These are phyloP conservation scores for Nemania diffusa DNA, from an alignment of 2,329 filamentous ascomycete genomes.

Conservation along the genomic window DNA sequence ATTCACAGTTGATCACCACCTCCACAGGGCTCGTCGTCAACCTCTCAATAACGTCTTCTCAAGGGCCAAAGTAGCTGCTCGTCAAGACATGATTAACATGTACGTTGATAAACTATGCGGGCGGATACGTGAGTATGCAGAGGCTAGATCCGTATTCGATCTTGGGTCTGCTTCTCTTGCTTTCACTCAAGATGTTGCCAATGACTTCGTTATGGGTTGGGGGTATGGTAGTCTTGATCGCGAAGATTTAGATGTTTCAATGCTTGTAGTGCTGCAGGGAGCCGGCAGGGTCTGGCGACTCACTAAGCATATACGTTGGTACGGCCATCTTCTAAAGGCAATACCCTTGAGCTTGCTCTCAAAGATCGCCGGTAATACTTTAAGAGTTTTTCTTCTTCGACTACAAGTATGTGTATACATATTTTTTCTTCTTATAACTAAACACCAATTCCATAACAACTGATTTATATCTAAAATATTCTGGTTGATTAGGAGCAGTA, in stretches of 20 bases:
- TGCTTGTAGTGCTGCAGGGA: slow-evolving; percentile 3
- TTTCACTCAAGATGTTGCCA: slow-evolving; percentile 23
- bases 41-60: slow-evolving; percentile 6
- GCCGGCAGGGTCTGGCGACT: slow-evolving; percentile 16
- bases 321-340: slow-evolving; percentile 16
- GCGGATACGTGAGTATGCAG: slow-evolving; percentile 4
- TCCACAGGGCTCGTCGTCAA: slow-evolving; percentile 17
- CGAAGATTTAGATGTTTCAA: slow-evolving; percentile 18
- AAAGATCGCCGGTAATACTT: neutral
- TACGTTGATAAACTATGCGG: slow-evolving; percentile 4
- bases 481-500: slow-evolving; percentile 3
- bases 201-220: slow-evolving; percentile 12
- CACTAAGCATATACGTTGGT: slow-evolving; percentile 25
- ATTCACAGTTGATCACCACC: slow-evolving; percentile 18
- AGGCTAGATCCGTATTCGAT: neutral
- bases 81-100: slow-evolving; percentile 12
- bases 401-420: neutral
- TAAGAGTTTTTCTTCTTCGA: neutral
- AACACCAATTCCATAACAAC: neutral
- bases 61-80: slow-evolving; percentile 1
- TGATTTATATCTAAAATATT: neutral
- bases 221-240: slow-evolving; percentile 18
- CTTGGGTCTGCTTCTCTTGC: slow-evolving; percentile 29
- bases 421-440: neutral
- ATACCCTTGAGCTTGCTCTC: slow-evolving; percentile 1